Conservation (phyloP, 352 stramenopile genomes). For the Saprolegnia diclina region DNA sequence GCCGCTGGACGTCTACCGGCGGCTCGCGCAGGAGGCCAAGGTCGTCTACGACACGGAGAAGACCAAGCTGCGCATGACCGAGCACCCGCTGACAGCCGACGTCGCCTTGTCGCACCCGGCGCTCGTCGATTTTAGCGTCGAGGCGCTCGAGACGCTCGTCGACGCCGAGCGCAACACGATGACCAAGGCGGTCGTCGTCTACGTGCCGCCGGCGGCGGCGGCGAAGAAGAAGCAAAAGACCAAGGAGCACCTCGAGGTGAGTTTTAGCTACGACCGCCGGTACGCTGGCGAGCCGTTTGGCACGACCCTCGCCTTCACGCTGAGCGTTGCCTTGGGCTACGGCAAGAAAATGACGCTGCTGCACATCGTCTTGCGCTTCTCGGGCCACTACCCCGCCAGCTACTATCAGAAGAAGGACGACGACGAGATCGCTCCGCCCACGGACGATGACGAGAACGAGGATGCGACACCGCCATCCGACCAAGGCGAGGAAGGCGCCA, state of each 20-base stretch:
- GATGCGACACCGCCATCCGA: background rate
- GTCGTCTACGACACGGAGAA: conserved; percentile 14
- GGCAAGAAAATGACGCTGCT: background rate
- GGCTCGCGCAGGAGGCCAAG: conserved; percentile 10
- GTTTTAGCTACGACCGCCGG: background rate
- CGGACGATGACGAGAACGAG: background rate
- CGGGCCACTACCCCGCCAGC: conserved; percentile 5
- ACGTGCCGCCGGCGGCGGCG: background rate
- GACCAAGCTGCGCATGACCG: background rate
- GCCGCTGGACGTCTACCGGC: conserved; percentile 1
- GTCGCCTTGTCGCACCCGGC: background rate
- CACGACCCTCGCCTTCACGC: background rate
- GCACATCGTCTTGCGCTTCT: background rate
- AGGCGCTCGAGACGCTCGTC: background rate
- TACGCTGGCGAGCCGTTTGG: conserved; percentile 15
- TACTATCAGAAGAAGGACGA: background rate
- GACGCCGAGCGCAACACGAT: conserved; percentile 9
- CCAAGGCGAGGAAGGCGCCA: background rate
- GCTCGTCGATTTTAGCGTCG: conserved; percentile 1
- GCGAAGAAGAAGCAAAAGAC: background rate
- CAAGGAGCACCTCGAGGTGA: background rate
- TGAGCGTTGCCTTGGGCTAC: background rate
- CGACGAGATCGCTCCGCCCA: background rate
- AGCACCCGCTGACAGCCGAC: conserved; percentile 2
- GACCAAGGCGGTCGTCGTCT: background rate